A percentile compares a stretch with the other conserved stretches of the same genome.
phyloP scores from a whole-genome alignment of 164 flowering plant genomes.

The grape (Vitis vinifera) region DNA sequence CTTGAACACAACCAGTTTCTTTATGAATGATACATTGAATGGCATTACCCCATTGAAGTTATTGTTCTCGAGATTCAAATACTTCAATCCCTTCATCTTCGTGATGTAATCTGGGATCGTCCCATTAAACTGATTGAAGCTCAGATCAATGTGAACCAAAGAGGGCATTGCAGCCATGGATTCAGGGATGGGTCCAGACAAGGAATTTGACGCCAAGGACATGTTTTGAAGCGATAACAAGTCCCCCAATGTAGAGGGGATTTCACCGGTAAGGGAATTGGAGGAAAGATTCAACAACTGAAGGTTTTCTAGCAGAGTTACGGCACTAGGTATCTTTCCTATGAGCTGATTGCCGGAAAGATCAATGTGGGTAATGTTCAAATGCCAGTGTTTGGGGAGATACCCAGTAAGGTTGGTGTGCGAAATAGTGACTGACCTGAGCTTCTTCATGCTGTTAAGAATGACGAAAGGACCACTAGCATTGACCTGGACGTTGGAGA shows the following conservation, averaged over 20 bases:
- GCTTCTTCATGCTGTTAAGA: conserved; percentile 48
- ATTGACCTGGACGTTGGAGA: conserved; percentile 44
- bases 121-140: conserved; percentile 86
- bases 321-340: conserved; percentile 62
- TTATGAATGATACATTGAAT: conserved; percentile 66
- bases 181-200: conserved; percentile 78
- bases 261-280: conserved; percentile 59
- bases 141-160: conserved; percentile 73
- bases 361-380: conserved; percentile 65
- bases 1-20: conserved; percentile 64
- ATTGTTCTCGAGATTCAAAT: conserved; percentile 78
- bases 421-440: conserved; percentile 63
- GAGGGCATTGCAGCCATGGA: conserved; percentile 53
- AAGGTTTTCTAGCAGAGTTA: conserved; percentile 50
- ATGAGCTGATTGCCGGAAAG: conserved; percentile 62
- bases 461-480: conserved; percentile 66
- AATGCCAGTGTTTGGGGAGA: conserved; percentile 59
- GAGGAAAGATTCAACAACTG: conserved; percentile 57
- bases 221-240: conserved; percentile 52
- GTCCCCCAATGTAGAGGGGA: conserved; percentile 71
- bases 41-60: conserved; percentile 83
- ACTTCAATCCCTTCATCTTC: conserved; percentile 58
- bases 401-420: conserved; percentile 65
- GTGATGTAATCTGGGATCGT: conserved; percentile 66
- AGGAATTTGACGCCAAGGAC: conserved; percentile 64